Percentiles rank a stretch among this genome's conserved stretches.
Evolutionary conservation across 2,329 filamentous ascomycete genomes (phyloP).

Genomic region (Blumeria graminis): DNA sequence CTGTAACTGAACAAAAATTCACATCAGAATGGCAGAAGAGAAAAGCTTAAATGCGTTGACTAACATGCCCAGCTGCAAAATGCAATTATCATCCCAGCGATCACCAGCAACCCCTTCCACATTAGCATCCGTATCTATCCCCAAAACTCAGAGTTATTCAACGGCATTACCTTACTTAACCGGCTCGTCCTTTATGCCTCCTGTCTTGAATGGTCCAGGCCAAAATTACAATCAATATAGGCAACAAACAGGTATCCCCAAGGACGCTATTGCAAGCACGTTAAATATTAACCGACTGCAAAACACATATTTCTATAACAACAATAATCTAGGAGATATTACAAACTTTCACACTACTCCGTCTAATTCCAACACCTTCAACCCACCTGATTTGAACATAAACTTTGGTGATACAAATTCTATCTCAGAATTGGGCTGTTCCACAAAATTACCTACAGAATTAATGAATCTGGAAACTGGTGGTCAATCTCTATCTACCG

Average conservation of each 20-base stretch:
- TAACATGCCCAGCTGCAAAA: neutral
- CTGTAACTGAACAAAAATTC: too few species aligned
- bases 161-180: neutral
- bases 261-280: constrained; percentile 58
- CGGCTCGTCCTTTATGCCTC: constrained; percentile 18
- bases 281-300: constrained; percentile 51
- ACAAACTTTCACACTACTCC: constrained; percentile 52
- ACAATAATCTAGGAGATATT: constrained; percentile 35
- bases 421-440: constrained; percentile 41
- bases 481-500: constrained; percentile 24
- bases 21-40: too few species aligned
- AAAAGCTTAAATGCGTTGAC: neutral
- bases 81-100: neutral
- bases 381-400: constrained; percentile 42
- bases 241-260: constrained; percentile 82
- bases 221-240: constrained; percentile 90
- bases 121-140: too few species aligned
- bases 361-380: constrained; percentile 30
- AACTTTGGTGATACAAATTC: constrained; percentile 33
- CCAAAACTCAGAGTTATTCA: too few species aligned
- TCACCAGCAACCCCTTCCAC: too few species aligned
- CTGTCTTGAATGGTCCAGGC: constrained; percentile 52
- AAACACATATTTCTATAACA: constrained; percentile 22
- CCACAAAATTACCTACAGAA: constrained; percentile 19
- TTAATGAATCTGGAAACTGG: constrained; percentile 51